Conservation (phyloP, 31 red algal genomes). For the Asparagopsis taxiformis region DNA sequence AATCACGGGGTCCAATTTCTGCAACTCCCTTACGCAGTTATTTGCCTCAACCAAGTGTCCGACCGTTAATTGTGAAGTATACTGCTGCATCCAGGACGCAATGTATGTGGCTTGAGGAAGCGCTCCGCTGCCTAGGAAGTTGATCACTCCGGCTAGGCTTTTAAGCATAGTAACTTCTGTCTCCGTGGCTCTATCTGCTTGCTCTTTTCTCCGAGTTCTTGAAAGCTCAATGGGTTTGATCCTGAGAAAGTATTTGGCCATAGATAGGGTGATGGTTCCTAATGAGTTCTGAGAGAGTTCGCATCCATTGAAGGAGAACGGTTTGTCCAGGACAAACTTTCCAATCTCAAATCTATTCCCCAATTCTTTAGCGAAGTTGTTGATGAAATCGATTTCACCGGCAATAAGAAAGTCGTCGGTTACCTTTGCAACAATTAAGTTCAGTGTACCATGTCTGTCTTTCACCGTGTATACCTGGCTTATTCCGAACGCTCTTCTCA, state of each 20-base stretch:
- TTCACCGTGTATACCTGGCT: background rate
- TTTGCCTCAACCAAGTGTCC: background rate
- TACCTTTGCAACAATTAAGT: constrained; percentile 13
- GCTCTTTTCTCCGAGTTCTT: background rate
- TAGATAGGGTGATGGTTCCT: constrained; percentile 4
- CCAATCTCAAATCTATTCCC: background rate
- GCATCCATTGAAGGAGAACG: constrained; percentile 6
- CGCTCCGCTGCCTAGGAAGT: background rate
- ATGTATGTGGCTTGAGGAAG: background rate
- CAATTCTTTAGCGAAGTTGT: background rate
- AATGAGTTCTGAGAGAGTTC: constrained; percentile 1
- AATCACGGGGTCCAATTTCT: background rate
- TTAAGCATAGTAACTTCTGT: background rate
- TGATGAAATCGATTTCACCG: background rate
- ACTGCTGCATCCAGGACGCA: background rate
- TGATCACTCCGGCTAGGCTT: background rate
- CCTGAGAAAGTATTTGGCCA: constrained; percentile 4
- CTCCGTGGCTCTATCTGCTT: background rate
- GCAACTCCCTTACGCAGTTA: background rate
- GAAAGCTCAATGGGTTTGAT: constrained; percentile 12
- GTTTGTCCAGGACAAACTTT: background rate
- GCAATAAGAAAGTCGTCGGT: constrained; percentile 16
- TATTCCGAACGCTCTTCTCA: constrained; percentile 6
- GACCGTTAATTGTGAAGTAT: background rate
- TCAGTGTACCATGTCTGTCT: background rate